A percentile compares a stretch with the other conserved stretches of the same genome.
Conservation (phyloP, 129 eudicot species). For the Flaveria robusta region DNA sequence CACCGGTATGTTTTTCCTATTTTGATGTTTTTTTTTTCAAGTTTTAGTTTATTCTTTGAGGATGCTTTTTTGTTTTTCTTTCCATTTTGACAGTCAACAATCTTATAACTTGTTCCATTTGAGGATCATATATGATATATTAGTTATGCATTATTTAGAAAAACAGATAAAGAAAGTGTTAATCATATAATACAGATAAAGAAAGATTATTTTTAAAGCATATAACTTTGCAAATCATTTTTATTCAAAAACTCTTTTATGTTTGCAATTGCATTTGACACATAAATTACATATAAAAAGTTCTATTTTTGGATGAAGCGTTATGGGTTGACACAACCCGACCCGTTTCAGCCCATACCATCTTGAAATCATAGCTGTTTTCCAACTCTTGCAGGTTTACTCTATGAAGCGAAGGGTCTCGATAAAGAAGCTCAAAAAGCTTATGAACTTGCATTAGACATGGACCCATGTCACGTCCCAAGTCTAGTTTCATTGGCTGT, state of each 20-base stretch:
- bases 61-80: not conserved
- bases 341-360: not conserved
- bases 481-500: conserved; percentile 72
- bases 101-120: not conserved
- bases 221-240: too few relatives aligned
- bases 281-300: too few relatives aligned
- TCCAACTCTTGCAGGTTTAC: conserved; percentile 48
- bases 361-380: not conserved
- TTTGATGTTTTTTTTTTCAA: not conserved
- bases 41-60: not conserved
- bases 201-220: too few relatives aligned
- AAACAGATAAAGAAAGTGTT: not conserved
- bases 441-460: conserved; percentile 53
- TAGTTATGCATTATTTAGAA: not conserved
- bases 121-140: not conserved
- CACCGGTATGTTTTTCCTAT: conserved; percentile 49
- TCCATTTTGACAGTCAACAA: not conserved
- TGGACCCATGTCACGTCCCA: conserved; percentile 68
- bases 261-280: too few relatives aligned
- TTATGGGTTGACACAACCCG: not conserved
- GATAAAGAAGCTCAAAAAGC: conserved; percentile 70
- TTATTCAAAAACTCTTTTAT: too few relatives aligned
- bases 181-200: too few relatives aligned
- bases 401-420: conserved; percentile 71
- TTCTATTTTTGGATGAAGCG: not conserved